Evolutionary conservation across 2,329 filamentous ascomycete species (phyloP).

Genomic region (Myriosclerotinia duriaeana): DNA sequence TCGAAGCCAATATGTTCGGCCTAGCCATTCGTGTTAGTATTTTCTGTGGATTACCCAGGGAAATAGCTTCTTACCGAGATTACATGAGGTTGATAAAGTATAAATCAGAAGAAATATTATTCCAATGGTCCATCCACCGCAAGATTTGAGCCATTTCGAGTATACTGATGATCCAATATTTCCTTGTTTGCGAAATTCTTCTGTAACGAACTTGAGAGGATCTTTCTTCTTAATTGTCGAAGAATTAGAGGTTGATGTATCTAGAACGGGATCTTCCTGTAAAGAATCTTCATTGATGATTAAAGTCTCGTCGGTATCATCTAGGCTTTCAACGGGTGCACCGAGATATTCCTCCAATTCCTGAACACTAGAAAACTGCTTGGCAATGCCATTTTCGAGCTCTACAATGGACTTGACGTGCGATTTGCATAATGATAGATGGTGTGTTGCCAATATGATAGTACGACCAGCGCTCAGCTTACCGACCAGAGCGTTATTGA

Average conservation of each 20-base stretch:
- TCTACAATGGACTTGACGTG: constrained; percentile 70
- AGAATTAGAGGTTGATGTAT: neutral
- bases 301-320: constrained; percentile 12
- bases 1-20: constrained; percentile 24
- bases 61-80: neutral
- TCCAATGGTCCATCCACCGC: constrained; percentile 19
- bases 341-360: constrained; percentile 24
- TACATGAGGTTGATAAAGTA: neutral
- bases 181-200: constrained; percentile 23
- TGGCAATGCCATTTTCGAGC: constrained; percentile 42
- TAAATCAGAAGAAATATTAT: constrained; percentile 17
- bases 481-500: constrained; percentile 70
- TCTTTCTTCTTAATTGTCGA: neutral
- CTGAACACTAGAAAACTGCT: constrained; percentile 18
- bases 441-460: constrained; percentile 75
- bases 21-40: constrained; percentile 1
- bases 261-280: neutral
- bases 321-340: constrained; percentile 12
- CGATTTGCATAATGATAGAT: constrained; percentile 67
- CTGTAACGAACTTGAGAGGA: constrained; percentile 21
- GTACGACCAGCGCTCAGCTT: constrained; percentile 67
- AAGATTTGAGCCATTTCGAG: constrained; percentile 19
- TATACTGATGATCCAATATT: constrained; percentile 22
- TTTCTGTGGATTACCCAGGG: no score
- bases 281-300: neutral